Evolutionary conservation across 2,329 filamentous ascomycete genomes (phyloP), one percentile per base, ranked within the genome.

Genomic region (Cordyceps farinosa): DNA sequence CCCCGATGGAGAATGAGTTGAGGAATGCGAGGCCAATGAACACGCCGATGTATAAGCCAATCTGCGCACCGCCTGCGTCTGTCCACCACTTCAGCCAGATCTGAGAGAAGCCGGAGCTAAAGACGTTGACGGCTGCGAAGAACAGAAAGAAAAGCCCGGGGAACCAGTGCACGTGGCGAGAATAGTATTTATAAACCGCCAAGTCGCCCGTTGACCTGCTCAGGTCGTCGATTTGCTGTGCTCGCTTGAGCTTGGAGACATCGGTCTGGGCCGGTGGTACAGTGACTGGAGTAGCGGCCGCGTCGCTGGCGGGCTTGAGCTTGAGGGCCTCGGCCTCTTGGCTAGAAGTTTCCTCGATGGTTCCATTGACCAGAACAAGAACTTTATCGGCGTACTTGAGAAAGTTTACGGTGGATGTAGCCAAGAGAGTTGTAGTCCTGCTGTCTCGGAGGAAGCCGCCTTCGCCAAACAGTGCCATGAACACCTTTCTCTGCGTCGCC

Each of bases 11-110:
- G 22, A 62, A 34, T 15, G 57, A 54, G 5, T 44, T 64, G 30
- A 66, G 15, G 15, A 53, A 63, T 27, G 38, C 66, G 63, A 62
- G 62, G 59, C n/a, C 56, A 59, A 59, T 61, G 64, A 59, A 67
- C 11, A 65, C 61, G 13, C 61, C 63, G 29, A 68, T 67, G 32
- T 63, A 65, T n/a, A 64, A 40, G 27, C 65, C 66, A n/a, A 69
- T 62, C 17, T 67, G 45, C 13, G 61, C 54, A 9, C 66, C 67
- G 38, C 65, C 65, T 10, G 63, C 60, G 38, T 68, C 69, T 1
- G 72, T 70, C 66, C 72, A 75, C 64, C 70, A 75, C 55, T 73
- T 75, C 22, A 75, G 64, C 72, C 72, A 73, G 38, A 74, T 63
- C 17, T 59, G 60, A 60, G 68, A 60, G 10, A 68, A 50, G 45